Conservation (phyloP, 441 rosid genomes). For the Croton laevigatus region DNA sequence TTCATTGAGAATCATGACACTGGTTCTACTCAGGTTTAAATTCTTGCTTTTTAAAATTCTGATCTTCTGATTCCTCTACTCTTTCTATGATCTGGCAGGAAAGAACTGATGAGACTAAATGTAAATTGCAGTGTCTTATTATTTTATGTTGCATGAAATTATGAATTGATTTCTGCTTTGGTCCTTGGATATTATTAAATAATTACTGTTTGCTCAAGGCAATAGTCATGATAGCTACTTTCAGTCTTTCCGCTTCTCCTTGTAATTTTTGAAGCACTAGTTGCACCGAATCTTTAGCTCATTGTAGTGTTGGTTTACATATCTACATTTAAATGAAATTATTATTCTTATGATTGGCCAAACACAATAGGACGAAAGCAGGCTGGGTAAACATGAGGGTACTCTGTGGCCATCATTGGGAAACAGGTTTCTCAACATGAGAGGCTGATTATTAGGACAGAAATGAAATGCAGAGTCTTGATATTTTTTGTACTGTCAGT, state of each 20-base stretch:
- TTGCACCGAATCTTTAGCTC: background rate
- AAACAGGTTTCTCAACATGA: background rate
- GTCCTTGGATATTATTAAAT: background rate
- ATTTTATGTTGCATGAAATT: background rate
- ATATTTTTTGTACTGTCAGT: background rate
- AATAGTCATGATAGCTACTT: background rate
- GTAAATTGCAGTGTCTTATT: background rate
- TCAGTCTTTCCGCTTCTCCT: background rate
- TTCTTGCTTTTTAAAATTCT: conserved; percentile 9
- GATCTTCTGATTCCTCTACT: background rate
- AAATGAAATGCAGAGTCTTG: background rate
- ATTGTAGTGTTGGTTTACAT: background rate
- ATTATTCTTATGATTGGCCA: no score
- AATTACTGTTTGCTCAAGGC: background rate
- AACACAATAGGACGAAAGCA: background rate
- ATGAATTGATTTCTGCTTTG: conserved; percentile 3
- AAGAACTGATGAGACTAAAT: background rate
- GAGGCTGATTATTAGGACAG: background rate
- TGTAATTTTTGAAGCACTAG: background rate
- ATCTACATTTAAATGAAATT: background rate
- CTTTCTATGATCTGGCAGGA: background rate
- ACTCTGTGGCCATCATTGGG: background rate
- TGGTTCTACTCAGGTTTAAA: conserved; percentile 90
- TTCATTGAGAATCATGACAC: conserved; percentile 97
- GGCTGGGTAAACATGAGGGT: background rate